Base-by-base conservation (phyloP, 2,329 filamentous ascomycete genomes). In the Intubia oerlemansii region DNA sequence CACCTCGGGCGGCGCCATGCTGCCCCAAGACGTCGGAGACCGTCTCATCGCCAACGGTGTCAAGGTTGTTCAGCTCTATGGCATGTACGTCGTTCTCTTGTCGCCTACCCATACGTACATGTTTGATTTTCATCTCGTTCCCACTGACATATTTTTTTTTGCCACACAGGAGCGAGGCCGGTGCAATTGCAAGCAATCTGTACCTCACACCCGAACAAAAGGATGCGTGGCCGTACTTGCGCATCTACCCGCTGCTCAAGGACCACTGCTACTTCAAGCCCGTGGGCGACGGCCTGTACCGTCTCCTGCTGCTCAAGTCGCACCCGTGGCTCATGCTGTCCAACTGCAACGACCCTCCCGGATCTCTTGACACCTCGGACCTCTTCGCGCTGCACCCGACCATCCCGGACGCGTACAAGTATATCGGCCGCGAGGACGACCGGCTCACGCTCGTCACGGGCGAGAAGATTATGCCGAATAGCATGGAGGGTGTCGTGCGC, bases 1-100 rank as follows among this genome's bases (percentile, higher is more conserved):
- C 15, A 48, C 57, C 34, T 62, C 54, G 25, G 59, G 53, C 9
- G 62, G 62, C 2, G 61, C 58, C 22, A 51, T 55, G 17, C 62
- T 56, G 34, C 62, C 62, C 0, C 59, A 66, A 34, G 55, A 57
- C 5, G 42, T 66, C 2, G 62, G 62, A 0, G 52, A 65, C 37
- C 41, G 44, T 19, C 41, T 66, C 5, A 53, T 61, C 5, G 42
- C 47, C 2, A 47, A 48, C 5, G 59, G 59, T 1, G 57, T 66
- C 2, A 53, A 60, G 27, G 41, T 67, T 4, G 49, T 48, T 0
- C 45, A 49, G 0, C 45, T 49, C n/a, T 53, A 54, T 35, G 52
- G 52, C 20, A 30, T 51, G 29, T n/a, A n/a, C n/a, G n/a, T n/a
- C n/a, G n/a, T n/a, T n/a, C n/a, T n/a, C n/a, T n/a, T n/a, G n/a